phyloP scores from a whole-genome alignment of 2,329 filamentous ascomycete genomes.

The Neonectria neomacrospora region DNA sequence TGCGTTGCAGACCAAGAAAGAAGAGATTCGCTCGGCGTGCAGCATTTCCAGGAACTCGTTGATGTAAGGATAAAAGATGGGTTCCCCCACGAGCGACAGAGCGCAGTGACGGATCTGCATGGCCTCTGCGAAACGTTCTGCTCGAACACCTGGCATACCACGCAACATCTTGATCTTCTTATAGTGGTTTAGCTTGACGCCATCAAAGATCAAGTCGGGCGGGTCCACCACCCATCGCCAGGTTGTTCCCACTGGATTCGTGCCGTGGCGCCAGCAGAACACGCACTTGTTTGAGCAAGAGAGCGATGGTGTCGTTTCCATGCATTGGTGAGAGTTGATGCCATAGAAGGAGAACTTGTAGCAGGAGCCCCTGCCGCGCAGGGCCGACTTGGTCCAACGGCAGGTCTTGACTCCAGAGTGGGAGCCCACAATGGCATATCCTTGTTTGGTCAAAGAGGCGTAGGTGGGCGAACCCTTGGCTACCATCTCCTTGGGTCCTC shows the following conservation, averaged over 20 bases:
- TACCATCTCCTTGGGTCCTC: slow-evolving; percentile 87
- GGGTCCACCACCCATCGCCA: slow-evolving; percentile 97
- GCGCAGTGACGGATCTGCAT: slow-evolving; percentile 95
- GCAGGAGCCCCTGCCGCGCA: slow-evolving; percentile 92
- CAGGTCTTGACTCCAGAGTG: slow-evolving; percentile 98
- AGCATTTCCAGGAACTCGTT: slow-evolving; percentile 89
- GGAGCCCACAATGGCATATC: slow-evolving; percentile 93
- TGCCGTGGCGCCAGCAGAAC: slow-evolving; percentile 98
- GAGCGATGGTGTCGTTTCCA: slow-evolving; percentile 96
- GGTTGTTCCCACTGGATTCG: slow-evolving; percentile 94
- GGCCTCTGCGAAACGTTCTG: slow-evolving; percentile 91
- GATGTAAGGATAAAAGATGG: slow-evolving; percentile 99
- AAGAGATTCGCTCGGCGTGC: slow-evolving; percentile 87
- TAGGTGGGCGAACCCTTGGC: slow-evolving; percentile 91
- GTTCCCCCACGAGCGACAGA: slow-evolving; percentile 90
- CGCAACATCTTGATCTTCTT: slow-evolving; percentile 98
- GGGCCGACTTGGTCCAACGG: slow-evolving; percentile 96
- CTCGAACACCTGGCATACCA: slow-evolving; percentile 90
- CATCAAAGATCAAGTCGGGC: slow-evolving; percentile 87
- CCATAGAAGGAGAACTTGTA: slow-evolving; percentile 99
- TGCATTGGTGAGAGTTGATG: slow-evolving; percentile 95
- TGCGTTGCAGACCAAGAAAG: slow-evolving; percentile 96
- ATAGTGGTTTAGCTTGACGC: slow-evolving; percentile 92
- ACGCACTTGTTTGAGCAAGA: slow-evolving; percentile 99
- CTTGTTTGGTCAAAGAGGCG: slow-evolving; percentile 90